Base-by-base conservation (phyloP, 352 stramenopile species). In the Globisporangium polare region DNA sequence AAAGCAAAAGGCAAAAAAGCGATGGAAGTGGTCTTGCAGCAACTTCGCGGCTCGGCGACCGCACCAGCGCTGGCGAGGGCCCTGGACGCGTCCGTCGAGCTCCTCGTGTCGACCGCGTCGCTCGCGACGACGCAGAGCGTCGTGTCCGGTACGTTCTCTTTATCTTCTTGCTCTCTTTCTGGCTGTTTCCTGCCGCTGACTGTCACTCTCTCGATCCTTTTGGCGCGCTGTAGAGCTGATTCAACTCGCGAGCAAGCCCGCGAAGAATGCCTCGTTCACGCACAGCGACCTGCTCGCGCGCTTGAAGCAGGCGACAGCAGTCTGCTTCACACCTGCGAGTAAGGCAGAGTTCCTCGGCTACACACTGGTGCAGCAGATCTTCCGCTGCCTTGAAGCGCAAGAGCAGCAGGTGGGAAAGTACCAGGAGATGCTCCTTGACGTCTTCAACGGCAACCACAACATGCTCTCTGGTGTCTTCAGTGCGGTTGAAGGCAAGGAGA, bases 321-420 rank as follows among this genome's bases (percentile, higher is more conserved):
- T 90, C 43, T 86, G 81, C 62, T 57, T 58, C 2, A 57, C 76
- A 29, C 77, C 81, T 22, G 52, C 47, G 6, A 71, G 61, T 61
- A 90, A 90, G 66, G 77, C 73, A 5, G 68, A 78, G 57, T 78
- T 70, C 42, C 62, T 90, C 2, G 78, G 77, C 22, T 78, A 77
- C 33, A 59, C 63, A 37, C 52, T 90, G 10, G 39, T 82, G 0
- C 46, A 75, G 29, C 57, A 67, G n/a, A 68, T 74, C 39, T 53
- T 78, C 29, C 18, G 60, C 1, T 49, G 58, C 20, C 61, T 67
- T 22, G 67, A 62, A 24, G 10, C 42, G 41, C 58, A 27, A n/a
- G 60, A 65, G 6, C 39, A 39, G 24, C 55, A 18, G 26, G 51
- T 49, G 13, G 29, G 33, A 5, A 22, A 58, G 17, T 43, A n/a